A percentile compares a stretch with the other conserved stretches of the same genome.
These are phyloP conservation scores for Chernovozyma sophiae-reginae DNA, from an alignment of 1,139 yeast species.

Conservation along the genomic window DNA sequence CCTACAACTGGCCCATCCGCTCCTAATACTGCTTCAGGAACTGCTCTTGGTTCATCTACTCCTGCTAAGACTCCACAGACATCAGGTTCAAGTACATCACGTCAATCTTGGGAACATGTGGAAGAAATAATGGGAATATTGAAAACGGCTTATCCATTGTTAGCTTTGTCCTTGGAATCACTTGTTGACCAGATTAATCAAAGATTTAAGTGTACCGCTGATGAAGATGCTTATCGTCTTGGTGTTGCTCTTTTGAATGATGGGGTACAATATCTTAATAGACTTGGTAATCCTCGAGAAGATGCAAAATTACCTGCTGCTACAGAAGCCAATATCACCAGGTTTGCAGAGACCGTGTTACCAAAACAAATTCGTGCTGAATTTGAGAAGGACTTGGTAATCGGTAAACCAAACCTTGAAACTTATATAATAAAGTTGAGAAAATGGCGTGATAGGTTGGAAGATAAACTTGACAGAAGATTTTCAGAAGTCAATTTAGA, in stretches of 20 bases:
- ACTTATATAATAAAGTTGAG: conserved; percentile 79
- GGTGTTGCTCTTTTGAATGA: conserved; percentile 91
- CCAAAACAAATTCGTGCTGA: conserved; percentile 89
- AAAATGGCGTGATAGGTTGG: conserved; percentile 90
- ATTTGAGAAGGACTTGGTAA: conserved; percentile 87
- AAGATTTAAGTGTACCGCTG: conserved; percentile 90
- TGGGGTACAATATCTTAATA: conserved; percentile 83
- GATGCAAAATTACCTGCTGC: conserved; percentile 88
- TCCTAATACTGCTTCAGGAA: background rate
- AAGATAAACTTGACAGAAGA: conserved; percentile 83
- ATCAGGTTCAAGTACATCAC: conserved; percentile 3
- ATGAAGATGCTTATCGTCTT: conserved; percentile 92
- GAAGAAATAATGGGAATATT: conserved; percentile 93
- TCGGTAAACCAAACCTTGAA: conserved; percentile 84
- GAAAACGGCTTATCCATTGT: conserved; percentile 92
- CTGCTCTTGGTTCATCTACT: conserved; percentile 4
- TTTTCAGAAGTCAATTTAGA: conserved; percentile 78
- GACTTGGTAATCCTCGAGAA: conserved; percentile 80
- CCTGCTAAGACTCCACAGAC: conserved; percentile 1
- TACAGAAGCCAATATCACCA: conserved; percentile 82
- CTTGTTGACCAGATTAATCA: conserved; percentile 93
- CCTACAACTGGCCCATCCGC: background rate
- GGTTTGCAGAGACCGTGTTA: conserved; percentile 89
- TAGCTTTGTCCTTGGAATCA: conserved; percentile 90
- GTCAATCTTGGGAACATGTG: conserved; percentile 92